Evolutionary conservation across 2,329 filamentous ascomycete species (phyloP).

Genomic region (Septoria linicola): DNA sequence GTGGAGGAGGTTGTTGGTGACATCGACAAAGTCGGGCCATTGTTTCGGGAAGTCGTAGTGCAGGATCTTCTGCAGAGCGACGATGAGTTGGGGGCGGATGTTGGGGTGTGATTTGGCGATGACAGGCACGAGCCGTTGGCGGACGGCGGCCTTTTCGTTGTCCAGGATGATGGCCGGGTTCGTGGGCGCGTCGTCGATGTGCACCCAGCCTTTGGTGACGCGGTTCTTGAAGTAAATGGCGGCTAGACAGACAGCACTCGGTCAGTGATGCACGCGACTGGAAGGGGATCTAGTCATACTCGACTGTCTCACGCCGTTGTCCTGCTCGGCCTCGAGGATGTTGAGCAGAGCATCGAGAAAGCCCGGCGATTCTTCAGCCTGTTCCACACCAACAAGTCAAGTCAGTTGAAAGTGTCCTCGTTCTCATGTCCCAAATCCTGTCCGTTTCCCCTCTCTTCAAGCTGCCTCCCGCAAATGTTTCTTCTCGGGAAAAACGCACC

Average conservation of each 20-base stretch:
- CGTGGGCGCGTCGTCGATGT: conserved; percentile 66
- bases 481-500: conserved; percentile 52
- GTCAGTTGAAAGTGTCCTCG: too few relatives aligned
- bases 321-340: conserved; percentile 85
- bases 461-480: not conserved
- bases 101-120: conserved; percentile 71
- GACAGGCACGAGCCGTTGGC: conserved; percentile 83
- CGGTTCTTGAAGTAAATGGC: conserved; percentile 98
- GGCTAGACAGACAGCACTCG: too few relatives aligned
- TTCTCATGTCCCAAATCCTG: too few relatives aligned
- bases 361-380: conserved; percentile 88
- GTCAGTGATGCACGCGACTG: too few relatives aligned
- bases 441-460: not conserved
- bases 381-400: conserved; percentile 10
- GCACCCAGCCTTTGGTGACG: conserved; percentile 87
- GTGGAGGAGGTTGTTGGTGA: conserved; percentile 83
- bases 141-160: conserved; percentile 82
- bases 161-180: conserved; percentile 68
- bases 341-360: conserved; percentile 90
- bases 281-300: too few relatives aligned
- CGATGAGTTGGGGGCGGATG: conserved; percentile 88
- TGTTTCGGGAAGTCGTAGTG: conserved; percentile 91
- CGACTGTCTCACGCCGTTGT: conserved; percentile 78
- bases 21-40: conserved; percentile 93
- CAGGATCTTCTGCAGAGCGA: conserved; percentile 91